Evolutionary conservation across 1,284 basidiomycete species (phyloP).

Genomic region (Cryptococcus neoformans): DNA sequence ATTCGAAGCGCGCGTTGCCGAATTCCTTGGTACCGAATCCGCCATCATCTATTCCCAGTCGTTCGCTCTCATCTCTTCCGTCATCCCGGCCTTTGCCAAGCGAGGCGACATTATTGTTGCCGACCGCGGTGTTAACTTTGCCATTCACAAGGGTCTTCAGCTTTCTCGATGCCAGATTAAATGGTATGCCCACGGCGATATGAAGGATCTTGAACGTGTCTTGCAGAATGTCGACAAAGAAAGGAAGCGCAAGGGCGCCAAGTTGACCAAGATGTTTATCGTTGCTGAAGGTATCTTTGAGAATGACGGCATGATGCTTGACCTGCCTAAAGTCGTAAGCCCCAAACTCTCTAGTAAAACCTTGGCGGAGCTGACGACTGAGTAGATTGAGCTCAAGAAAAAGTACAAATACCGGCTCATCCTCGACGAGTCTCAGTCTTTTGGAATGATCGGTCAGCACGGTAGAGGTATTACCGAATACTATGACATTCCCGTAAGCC

Average conservation of each 20-base stretch:
- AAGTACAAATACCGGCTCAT: conserved; percentile 96
- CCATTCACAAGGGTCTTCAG: conserved; percentile 96
- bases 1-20: conserved; percentile 82
- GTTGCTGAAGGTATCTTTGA: conserved; percentile 98
- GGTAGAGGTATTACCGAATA: conserved; percentile 93
- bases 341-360: neutral
- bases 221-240: conserved; percentile 82
- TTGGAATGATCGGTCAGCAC: conserved; percentile 87
- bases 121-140: conserved; percentile 89
- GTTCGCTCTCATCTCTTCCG: conserved; percentile 87
- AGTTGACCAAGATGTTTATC: conserved; percentile 89
- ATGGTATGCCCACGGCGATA: conserved; percentile 96
- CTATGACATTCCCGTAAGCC: conserved; percentile 78
- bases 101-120: conserved; percentile 98
- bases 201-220: conserved; percentile 84
- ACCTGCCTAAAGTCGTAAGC: conserved; percentile 84
- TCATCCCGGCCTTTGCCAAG: conserved; percentile 97
- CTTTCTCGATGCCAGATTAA: conserved; percentile 88
- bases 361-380: neutral
- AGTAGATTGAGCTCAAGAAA: conserved; percentile 83
- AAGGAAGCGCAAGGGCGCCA: conserved; percentile 72
- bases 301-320: conserved; percentile 85
- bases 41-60: conserved; percentile 93
- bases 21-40: conserved; percentile 84
- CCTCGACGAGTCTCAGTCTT: conserved; percentile 90